Evolutionary conservation across 2,329 filamentous ascomycete genomes (phyloP), one percentile per base, ranked within the genome.

Genomic region (Curvularia verruculosa): DNA sequence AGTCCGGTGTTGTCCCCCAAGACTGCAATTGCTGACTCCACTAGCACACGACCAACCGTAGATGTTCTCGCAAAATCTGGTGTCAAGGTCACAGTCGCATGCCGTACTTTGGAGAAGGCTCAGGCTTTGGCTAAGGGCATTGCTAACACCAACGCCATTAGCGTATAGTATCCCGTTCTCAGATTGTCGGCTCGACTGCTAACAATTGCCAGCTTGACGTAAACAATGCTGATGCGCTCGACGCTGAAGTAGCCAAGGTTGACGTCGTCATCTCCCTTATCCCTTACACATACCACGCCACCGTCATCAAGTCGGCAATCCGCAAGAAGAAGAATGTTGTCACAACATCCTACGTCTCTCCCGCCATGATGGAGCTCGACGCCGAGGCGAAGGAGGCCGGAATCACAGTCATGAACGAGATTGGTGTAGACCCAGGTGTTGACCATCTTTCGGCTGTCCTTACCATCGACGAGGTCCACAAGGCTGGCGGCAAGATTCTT

Each of bases 401-500:
- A 60, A 97, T 97, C 75, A 96, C 92, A 10, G 93, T 97, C 75
- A 93, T 97, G 90, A 97, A 98, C 80, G 94, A 98, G 68, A 75
- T 76, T 51, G 71, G 70, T 60, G 77, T 83, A 41, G 88, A 90
- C 76, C 88, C 88, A 26, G 88, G 88, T 74, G 86, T 92, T 65
- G 89, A 92, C 74, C 87, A 90, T 75, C 79, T 89, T 55, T 90
- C 94, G 75, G 93, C 93, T 45, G 86, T 97, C 77, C 90, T 94
- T 82, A 91, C 88, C 55, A 96, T 97, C 70, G 86, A 89, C 52
- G 85, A 92, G 74, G 92, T 96, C n/a, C 93, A 97, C 84, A 81
- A 85, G 61, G 89, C 83, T 15, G 93, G 92, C 58, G 94, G 93
- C 76, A 95, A 95, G 83, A 89, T 98, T 75, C 81, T 83, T 28